Conservation (phyloP, 2,329 filamentous ascomycete genomes). For the Bipolaris oryzae region DNA sequence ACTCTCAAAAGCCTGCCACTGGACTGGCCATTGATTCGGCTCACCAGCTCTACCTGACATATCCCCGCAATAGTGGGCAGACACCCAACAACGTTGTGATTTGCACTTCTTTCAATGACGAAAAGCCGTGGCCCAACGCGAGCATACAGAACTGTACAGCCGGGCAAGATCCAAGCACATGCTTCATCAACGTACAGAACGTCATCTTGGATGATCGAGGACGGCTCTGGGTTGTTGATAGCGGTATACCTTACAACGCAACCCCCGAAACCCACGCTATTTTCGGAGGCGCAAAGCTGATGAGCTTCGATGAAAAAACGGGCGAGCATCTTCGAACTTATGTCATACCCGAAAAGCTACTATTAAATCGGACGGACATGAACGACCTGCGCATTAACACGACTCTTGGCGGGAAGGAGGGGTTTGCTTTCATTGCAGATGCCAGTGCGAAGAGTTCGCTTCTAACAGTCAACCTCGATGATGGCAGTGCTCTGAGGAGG, state of each 20-base stretch:
- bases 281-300: conserved; percentile 50
- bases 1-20: conserved; percentile 47
- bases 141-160: conserved; percentile 50
- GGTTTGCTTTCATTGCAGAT: conserved; percentile 53
- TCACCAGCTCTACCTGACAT: conserved; percentile 51
- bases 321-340: conserved; percentile 47
- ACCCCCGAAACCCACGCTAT: conserved; percentile 31
- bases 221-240: conserved; percentile 52
- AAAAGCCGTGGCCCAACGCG: conserved; percentile 50
- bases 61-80: conserved; percentile 49
- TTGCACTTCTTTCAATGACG: conserved; percentile 47
- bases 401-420: conserved; percentile 46
- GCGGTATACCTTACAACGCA: conserved; percentile 45
- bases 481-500: conserved; percentile 44
- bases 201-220: conserved; percentile 50
- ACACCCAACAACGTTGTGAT: conserved; percentile 49
- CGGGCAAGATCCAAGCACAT: conserved; percentile 49
- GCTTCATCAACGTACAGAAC: conserved; percentile 56
- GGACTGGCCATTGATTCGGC: conserved; percentile 49
- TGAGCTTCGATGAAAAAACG: conserved; percentile 49
- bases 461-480: conserved; percentile 49
- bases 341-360: conserved; percentile 44
- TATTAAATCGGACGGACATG: conserved; percentile 47
- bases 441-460: conserved; percentile 48
- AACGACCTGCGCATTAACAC: conserved; percentile 55